Conservation (phyloP, 75 land plant species). For the Pseudotsuga menziesii region DNA sequence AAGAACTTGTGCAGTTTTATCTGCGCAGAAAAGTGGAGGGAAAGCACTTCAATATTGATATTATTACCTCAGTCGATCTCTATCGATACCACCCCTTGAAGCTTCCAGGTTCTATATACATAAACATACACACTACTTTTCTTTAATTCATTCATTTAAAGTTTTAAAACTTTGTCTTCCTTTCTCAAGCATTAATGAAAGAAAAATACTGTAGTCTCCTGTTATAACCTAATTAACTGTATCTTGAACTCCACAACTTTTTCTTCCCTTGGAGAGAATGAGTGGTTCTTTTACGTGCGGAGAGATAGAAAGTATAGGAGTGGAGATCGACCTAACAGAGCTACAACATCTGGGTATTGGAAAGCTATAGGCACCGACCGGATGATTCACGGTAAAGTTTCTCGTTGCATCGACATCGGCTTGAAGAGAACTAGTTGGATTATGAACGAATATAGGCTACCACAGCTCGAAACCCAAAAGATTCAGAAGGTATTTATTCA, state of each 20-base stretch:
- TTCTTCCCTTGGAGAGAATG: slow-evolving; percentile 70
- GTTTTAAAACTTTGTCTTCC: background rate
- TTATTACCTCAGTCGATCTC: slow-evolving; percentile 59
- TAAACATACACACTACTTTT: background rate
- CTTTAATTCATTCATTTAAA: background rate
- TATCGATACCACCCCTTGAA: slow-evolving; percentile 79
- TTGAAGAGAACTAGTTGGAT: slow-evolving; percentile 62
- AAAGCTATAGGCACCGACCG: slow-evolving; percentile 77
- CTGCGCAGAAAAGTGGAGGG: slow-evolving; percentile 65
- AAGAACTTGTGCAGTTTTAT: slow-evolving; percentile 67
- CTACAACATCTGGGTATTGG: slow-evolving; percentile 74
- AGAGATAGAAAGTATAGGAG: slow-evolving; percentile 65
- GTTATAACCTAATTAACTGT: slow-evolving; percentile 32
- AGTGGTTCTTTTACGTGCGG: slow-evolving; percentile 79
- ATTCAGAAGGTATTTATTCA: slow-evolving; percentile 19
- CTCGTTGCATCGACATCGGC: slow-evolving; percentile 44
- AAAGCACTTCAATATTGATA: slow-evolving; percentile 53
- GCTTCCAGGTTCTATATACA: slow-evolving; percentile 49
- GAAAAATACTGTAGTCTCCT: slow-evolving; percentile 11
- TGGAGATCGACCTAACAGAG: slow-evolving; percentile 69
- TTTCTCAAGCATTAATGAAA: slow-evolving; percentile 78
- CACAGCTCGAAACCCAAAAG: slow-evolving; percentile 36
- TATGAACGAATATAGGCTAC: slow-evolving; percentile 77
- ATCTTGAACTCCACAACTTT: slow-evolving; percentile 27
- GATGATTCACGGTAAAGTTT: slow-evolving; percentile 40